Percentiles rank a stretch among this genome's conserved stretches.
Conservation (phyloP, 192 early-diverging fungal genomes). For the Gorgonomyces haynaldii region DNA sequence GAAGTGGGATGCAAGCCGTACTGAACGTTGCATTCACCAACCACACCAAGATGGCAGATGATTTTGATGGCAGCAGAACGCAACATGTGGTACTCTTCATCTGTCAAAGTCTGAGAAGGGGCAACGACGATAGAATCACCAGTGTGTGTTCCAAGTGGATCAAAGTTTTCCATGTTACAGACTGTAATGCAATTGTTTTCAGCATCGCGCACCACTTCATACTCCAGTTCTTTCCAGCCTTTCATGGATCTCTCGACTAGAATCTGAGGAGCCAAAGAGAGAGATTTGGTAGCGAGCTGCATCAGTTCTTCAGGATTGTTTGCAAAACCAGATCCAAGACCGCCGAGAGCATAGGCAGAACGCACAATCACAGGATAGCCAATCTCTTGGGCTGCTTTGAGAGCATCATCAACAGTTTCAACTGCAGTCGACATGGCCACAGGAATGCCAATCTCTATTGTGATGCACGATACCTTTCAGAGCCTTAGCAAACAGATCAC, state of each 20-base stretch:
- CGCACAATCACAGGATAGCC: slow-evolving; percentile 92
- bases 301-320: slow-evolving; percentile 58
- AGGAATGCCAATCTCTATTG: slow-evolving; percentile 65
- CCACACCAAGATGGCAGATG: slow-evolving; percentile 88
- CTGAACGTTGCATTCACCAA: slow-evolving; percentile 98
- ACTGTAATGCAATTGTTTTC: slow-evolving; percentile 98
- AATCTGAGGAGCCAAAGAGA: slow-evolving; percentile 81
- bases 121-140: slow-evolving; percentile 99
- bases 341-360: slow-evolving; percentile 87
- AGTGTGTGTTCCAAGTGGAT: slow-evolving; percentile 94
- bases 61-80: slow-evolving; percentile 91
- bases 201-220: slow-evolving; percentile 95
- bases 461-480: slow-evolving; percentile 50
- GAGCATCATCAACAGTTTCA: slow-evolving; percentile 73
- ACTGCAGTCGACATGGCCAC: slow-evolving; percentile 85
- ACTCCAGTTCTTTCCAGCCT: slow-evolving; percentile 99
- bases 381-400: slow-evolving; percentile 72
- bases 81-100: slow-evolving; percentile 94
- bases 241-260: slow-evolving; percentile 93
- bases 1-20: slow-evolving; percentile 86
- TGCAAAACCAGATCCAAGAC: slow-evolving; percentile 96
- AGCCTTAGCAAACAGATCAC: slow-evolving; percentile 89
- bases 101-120: slow-evolving; percentile 88
- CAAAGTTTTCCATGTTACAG: slow-evolving; percentile 99
- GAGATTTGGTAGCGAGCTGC: slow-evolving; percentile 69